Base-by-base conservation (phyloP, 2,329 filamentous ascomycete genomes). In the Cytospora piceae region DNA sequence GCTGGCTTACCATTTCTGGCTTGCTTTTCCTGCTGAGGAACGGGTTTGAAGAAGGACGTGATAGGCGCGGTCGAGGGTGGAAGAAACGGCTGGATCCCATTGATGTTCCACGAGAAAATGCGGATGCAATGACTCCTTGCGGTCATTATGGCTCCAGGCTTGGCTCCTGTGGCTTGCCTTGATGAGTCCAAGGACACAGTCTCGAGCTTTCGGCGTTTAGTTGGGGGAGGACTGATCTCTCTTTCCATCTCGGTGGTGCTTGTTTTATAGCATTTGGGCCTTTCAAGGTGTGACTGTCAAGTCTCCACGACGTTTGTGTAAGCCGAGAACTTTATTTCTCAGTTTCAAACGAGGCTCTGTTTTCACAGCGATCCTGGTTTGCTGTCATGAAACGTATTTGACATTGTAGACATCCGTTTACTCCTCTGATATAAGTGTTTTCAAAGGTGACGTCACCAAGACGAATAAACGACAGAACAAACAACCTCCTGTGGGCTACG, bases 71-170 rank as follows among this genome's bases (percentile, higher is more conserved):
- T 60, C 3, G 69, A 65, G 1, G 60, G 24, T 0, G 72, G 69
- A 8, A 74, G 64, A 22, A 71, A 72, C 0, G 72, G 39, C 22
- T 66, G 67, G 15, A 73, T 63, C 11, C 72, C 72, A 63, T 73
- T 72, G 67, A 73, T 70, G 29, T 73, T 72, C 72, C 72, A 73
- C 0, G 72, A 70, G 46, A 72, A 72, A 14, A 73, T 34, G 12
- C 72, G 72, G 12, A 73, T 62, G 27, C 17, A 53, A 3, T 27
- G 63, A 29, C 53, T 55, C 1, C 22, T n/a, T 34, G 57, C 7
- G 14, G 6, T 5, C 4, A 12, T 27, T 8, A 6, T 20, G 12
- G 7, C 32, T 34, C 9, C 15, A 29, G 6, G 7, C 17, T 42
- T 17, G 2, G 20, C 34, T 4, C 8, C 42, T 6, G 4, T 57